phyloP scores from a whole-genome alignment of 768 basidiomycete species.

The Podaxis sp. region DNA sequence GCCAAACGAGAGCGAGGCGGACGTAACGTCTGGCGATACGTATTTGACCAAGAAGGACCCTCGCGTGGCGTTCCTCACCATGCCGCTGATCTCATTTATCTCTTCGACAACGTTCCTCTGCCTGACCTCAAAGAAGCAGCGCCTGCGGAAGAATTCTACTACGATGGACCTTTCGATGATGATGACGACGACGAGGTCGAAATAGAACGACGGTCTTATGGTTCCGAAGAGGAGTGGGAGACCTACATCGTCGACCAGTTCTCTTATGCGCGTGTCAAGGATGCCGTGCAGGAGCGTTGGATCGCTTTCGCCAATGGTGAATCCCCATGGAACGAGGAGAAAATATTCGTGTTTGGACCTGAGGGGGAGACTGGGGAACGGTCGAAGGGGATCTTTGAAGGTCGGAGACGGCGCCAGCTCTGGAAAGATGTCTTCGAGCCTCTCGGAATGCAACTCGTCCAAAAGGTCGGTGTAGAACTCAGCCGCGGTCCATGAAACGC shows the following conservation, averaged over 20 bases:
- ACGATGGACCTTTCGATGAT: constrained; percentile 31
- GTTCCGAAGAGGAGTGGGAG: constrained; percentile 43
- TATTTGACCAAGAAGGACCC: constrained; percentile 81
- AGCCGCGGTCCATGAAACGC: constrained; percentile 29
- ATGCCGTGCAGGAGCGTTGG: constrained; percentile 74
- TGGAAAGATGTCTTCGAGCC: constrained; percentile 72
- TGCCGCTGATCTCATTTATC: constrained; percentile 69
- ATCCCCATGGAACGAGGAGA: constrained; percentile 67
- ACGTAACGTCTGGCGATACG: constrained; percentile 72
- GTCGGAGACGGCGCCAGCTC: constrained; percentile 51
- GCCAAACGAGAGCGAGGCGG: constrained; percentile 51
- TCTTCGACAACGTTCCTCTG: constrained; percentile 73
- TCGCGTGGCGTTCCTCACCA: constrained; percentile 64
- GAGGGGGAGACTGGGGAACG: constrained; percentile 82
- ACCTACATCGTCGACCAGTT: constrained; percentile 62
- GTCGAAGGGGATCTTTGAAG: constrained; percentile 60
- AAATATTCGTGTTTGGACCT: constrained; percentile 77
- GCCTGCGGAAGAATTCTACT: constrained; percentile 20
- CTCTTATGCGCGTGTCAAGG: constrained; percentile 64
- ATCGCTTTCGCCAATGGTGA: constrained; percentile 73
- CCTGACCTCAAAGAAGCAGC: constrained; percentile 32
- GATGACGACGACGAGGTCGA: constrained; percentile 20
- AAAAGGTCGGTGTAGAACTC: constrained; percentile 73
- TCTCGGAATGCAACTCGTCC: constrained; percentile 61
- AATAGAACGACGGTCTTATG: constrained; percentile 1